Percentiles rank a stretch among this genome's conserved stretches.
Evolutionary conservation across 2,329 filamentous ascomycete genomes (phyloP).

Genomic region (Plectosphaerella plurivora): DNA sequence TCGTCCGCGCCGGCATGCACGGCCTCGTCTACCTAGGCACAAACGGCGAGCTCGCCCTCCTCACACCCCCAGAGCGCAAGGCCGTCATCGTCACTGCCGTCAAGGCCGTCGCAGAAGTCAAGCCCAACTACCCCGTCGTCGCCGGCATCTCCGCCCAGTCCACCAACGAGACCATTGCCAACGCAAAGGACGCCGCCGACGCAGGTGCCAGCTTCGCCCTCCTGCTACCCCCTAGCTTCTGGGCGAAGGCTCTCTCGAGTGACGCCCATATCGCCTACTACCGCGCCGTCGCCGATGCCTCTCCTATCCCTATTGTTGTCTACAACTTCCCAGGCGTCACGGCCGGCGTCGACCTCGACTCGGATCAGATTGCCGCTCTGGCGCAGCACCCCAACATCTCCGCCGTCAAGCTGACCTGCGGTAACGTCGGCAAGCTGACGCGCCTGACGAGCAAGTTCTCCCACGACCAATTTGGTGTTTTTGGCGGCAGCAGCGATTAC

Average conservation of each 20-base stretch:
- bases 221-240: constrained; percentile 66
- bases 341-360: constrained; percentile 16
- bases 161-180: constrained; percentile 60
- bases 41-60: constrained; percentile 39
- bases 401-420: constrained; percentile 46
- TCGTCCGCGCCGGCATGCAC: constrained; percentile 37
- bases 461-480: constrained; percentile 34
- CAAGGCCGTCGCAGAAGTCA: constrained; percentile 29
- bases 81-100: constrained; percentile 33
- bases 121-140: constrained; percentile 33
- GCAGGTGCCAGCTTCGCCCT: constrained; percentile 65
- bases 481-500: constrained; percentile 38
- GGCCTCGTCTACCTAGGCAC: constrained; percentile 42
- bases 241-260: constrained; percentile 54
- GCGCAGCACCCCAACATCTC: constrained; percentile 58
- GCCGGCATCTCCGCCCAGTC: constrained; percentile 50
- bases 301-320: constrained; percentile 20
- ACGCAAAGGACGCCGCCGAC: constrained; percentile 59
- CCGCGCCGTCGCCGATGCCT: constrained; percentile 51
- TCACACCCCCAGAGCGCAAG: constrained; percentile 33
- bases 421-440: constrained; percentile 57
- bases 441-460: constrained; percentile 30
- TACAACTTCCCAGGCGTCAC: constrained; percentile 18
- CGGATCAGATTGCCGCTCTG: constrained; percentile 21
- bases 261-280: constrained; percentile 59